phyloP scores from a whole-genome alignment of 768 basidiomycete species.

The Lentinus brumalis region DNA sequence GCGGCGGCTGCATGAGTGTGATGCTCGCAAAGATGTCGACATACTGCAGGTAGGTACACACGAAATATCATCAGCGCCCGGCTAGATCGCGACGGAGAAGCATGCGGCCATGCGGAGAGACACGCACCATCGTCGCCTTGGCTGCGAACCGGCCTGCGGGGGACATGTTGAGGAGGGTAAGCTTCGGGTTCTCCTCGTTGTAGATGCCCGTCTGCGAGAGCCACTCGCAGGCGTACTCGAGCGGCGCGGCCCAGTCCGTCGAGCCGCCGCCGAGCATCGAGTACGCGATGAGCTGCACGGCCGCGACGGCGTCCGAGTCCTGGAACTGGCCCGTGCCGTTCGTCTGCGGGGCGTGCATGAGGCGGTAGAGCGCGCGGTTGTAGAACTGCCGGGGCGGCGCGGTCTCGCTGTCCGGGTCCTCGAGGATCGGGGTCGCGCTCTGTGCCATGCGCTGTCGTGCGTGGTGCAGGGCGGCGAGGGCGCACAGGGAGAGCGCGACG shows the following conservation, averaged over 20 bases:
- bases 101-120: neutral
- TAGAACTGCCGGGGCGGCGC: conserved; percentile 66
- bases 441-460: conserved; percentile 61
- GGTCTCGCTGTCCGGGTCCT: conserved; percentile 49
- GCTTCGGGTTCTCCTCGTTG: conserved; percentile 63
- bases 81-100: neutral
- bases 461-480: conserved; percentile 72
- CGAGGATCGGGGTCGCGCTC: conserved; percentile 46
- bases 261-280: conserved; percentile 69
- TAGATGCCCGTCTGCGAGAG: conserved; percentile 65
- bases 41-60: conserved; percentile 51
- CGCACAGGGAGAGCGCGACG: conserved; percentile 72
- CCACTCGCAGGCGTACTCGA: conserved; percentile 78
- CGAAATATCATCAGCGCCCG: conserved; percentile 5
- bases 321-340: conserved; percentile 54
- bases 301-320: conserved; percentile 76
- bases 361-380: conserved; percentile 55
- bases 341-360: conserved; percentile 46
- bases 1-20: conserved; percentile 61
- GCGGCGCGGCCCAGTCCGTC: conserved; percentile 69
- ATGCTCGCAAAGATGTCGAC: conserved; percentile 75
- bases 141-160: conserved; percentile 57
- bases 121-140: conserved; percentile 73
- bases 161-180: conserved; percentile 57
- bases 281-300: conserved; percentile 74